phyloP scores from a whole-genome alignment of 164 flowering plant genomes.

The Stephania japonica region DNA sequence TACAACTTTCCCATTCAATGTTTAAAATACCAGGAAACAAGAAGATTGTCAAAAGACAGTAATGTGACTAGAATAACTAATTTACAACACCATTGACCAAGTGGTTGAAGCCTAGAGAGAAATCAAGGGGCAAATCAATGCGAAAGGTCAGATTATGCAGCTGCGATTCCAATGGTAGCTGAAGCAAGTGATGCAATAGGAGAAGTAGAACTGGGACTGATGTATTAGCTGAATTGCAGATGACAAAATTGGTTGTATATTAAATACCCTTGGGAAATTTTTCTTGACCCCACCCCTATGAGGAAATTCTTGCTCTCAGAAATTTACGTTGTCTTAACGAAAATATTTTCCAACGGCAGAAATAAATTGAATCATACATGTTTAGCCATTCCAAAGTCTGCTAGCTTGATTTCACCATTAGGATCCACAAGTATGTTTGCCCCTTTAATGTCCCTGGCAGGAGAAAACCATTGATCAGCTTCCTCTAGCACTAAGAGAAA shows the following conservation, averaged over 20 bases:
- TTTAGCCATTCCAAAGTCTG: conserved; percentile 89
- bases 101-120: background rate
- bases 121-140: background rate
- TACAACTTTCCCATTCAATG: background rate
- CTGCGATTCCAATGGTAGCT: background rate
- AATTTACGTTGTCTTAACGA: background rate
- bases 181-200: background rate
- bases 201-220: background rate
- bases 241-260: background rate
- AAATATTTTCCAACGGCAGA: background rate
- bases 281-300: background rate
- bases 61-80: background rate
- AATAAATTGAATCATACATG: conserved; percentile 40
- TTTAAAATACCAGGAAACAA: background rate
- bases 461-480: background rate
- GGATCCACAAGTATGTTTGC: conserved; percentile 79
- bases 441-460: conserved; percentile 72
- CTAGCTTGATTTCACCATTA: conserved; percentile 61
- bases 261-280: background rate
- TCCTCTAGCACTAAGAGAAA: background rate
- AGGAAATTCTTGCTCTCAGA: background rate
- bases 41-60: background rate
- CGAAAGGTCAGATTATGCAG: background rate
- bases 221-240: background rate
- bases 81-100: background rate